A percentile compares a stretch with the other conserved stretches of the same genome.
phyloP scores from a whole-genome alignment of 2,329 filamentous ascomycete species.

The Colletotrichum coccodes region DNA sequence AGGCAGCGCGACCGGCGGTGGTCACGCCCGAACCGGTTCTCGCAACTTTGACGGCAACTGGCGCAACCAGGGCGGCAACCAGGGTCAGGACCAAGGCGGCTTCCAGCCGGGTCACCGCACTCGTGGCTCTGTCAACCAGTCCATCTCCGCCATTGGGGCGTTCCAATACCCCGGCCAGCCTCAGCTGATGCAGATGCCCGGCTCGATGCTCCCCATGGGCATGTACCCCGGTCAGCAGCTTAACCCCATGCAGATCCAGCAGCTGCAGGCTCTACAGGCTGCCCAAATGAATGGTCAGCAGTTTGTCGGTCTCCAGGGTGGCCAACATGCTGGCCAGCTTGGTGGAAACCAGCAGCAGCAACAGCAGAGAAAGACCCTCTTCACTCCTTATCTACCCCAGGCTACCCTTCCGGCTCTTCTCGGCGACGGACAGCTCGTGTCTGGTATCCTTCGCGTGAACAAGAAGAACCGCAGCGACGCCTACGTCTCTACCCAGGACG shows the following conservation, averaged over 20 bases:
- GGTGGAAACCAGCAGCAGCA: slow-evolving; percentile 79
- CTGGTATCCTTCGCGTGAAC: slow-evolving; percentile 96
- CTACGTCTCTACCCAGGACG: slow-evolving; percentile 93
- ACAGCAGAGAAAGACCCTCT: slow-evolving; percentile 96
- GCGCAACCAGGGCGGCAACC: slow-evolving; percentile 80
- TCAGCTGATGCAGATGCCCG: slow-evolving; percentile 86
- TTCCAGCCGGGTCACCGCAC: slow-evolving; percentile 95
- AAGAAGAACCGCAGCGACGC: slow-evolving; percentile 99
- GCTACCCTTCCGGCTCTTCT: slow-evolving; percentile 91
- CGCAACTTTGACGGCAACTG: slow-evolving; percentile 98
- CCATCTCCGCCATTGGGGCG: slow-evolving; percentile 82
- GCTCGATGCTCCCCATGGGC: slow-evolving; percentile 86
- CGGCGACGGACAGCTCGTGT: slow-evolving; percentile 91
- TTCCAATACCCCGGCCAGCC: slow-evolving; percentile 93
- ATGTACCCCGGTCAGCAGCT: slow-evolving; percentile 88
- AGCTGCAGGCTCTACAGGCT: slow-evolving; percentile 92
- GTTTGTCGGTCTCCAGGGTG: slow-evolving; percentile 73
- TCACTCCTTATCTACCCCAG: slow-evolving; percentile 97
- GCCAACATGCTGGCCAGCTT: slow-evolving; percentile 77
- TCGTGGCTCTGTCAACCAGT: slow-evolving; percentile 85
- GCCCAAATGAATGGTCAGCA: slow-evolving; percentile 84
- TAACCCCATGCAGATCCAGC: slow-evolving; percentile 87
- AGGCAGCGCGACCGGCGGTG: slow-evolving; percentile 62
- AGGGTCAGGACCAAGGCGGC: slow-evolving; percentile 77
- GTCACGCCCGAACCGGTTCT: slow-evolving; percentile 84